Base-by-base conservation (phyloP, 1,284 basidiomycete genomes). In the Trametes pubescens region DNA sequence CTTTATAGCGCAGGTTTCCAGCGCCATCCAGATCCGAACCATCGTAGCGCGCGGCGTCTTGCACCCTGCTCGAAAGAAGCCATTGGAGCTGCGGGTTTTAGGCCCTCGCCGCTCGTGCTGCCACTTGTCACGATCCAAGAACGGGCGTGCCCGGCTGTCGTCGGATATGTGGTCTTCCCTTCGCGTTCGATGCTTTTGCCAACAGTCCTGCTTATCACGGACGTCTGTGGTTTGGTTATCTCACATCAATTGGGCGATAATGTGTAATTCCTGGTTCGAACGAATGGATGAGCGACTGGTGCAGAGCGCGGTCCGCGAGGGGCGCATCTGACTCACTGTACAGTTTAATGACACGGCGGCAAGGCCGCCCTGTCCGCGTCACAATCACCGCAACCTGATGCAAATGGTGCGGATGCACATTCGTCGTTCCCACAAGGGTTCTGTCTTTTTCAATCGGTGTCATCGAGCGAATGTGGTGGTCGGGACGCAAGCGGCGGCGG, bases 1-100 rank as follows among this genome's bases (percentile, higher is more conserved):
- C 9, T 32, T 32, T 32, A 13, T 22, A 54, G 52, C 43, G n/a
- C 24, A 9, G 14, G 18, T 9, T 11, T 51, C 18, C 10, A 2
- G 47, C 24, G 18, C 2, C 34, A 51, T n/a, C 21, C 24, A 56
- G 40, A 56, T 56, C 9, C 26, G 29, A 35, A 9, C 43, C 38
- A 32, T 44, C 46, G n/a, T 34, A 43, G 54, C 47, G 46, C 40
- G 53, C 48, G 44, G 59, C 51, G 22, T 5, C 3, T 52, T 47
- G 44, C 14, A 21, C 51, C 34, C 14, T 8, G 44, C 29, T 18
- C 22, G 40, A 4, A 21, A 22, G 22, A 21, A 53, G 32, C 37
- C 40, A 46, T n/a, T n/a, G n/a, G 29, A 51, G 24, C 18, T 29
- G 58, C 16, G 49, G 13, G 13, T 37, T 32, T n/a, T 9, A 13